Evolutionary conservation across 495 filamentous ascomycete genomes (phyloP), one percentile per base, ranked within the genome.

Genomic region (Cercophora scortea): DNA sequence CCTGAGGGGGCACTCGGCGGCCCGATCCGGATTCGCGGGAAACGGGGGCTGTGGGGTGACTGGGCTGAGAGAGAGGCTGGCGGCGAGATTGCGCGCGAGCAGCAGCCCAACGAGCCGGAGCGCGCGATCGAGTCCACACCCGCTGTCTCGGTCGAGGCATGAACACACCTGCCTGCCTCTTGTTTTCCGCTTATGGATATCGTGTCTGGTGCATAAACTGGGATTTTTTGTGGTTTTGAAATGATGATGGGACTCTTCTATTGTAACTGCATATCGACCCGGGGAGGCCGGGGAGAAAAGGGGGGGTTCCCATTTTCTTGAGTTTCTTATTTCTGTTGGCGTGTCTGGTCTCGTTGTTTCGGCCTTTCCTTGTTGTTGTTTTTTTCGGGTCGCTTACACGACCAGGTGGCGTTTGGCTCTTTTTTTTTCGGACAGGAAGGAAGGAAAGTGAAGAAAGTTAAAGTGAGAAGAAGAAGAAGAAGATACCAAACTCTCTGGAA

Each of bases 61-160:
- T 97, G 94, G 93, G 94, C 93, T 3, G 93, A 96, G 72, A 82
- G 83, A 50, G 85, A 85, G 60, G 86, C 87, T 46, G 84, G 78
- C 17, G 77, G 78, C 39, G 78, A 81, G 60, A 70, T 72, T 33
- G 71, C 70, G 7, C 62, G 61, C 36, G 63, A 70, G 45, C 62
- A 70, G 47, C 53, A 67, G 47, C 61, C 65, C 39, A 53, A 66
- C 47, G 58, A 49, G 12, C 49, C 59, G 32, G 49, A 60, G 45
- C 61, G 56, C 25, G 67, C 63, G 8, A 63, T 68, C 13, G 61
- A 69, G 2, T 62, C 61, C 2, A 56, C 71, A 16, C 53, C 68
- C 8, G 38, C 45, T 0, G 60, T 63, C 4, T 41, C 61, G 13
- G 63, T 66, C 9, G 52, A 51, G 47, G 62, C 62, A 32, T 65